Conservation (phyloP, 2,329 filamentous ascomycete genomes). For the Aspergillus piperis region DNA sequence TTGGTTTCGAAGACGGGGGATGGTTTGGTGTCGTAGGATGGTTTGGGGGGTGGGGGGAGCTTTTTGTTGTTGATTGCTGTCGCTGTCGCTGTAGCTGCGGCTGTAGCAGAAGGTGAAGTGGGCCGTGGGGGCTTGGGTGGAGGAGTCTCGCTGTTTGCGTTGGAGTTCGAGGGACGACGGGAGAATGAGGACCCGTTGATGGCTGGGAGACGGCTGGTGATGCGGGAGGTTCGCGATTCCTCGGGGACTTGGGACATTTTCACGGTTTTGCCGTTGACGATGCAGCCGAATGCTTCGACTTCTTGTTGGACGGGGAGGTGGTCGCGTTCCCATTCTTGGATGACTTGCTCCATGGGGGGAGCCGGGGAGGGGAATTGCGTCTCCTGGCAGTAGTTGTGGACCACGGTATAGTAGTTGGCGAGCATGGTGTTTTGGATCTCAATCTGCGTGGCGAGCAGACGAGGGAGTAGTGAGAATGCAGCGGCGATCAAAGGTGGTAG, state of each 20-base stretch:
- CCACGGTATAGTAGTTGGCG: conserved; percentile 73
- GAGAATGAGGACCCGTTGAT: not conserved
- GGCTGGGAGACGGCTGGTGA: conserved; percentile 43
- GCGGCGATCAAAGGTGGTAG: conserved; percentile 72
- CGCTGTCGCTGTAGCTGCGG: too few relatives aligned
- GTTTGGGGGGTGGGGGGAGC: conserved; percentile 22
- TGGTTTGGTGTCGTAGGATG: conserved; percentile 11
- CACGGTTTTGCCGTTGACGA: conserved; percentile 66
- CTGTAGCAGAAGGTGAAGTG: conserved; percentile 7
- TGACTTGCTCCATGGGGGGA: conserved; percentile 70
- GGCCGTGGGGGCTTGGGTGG: conserved; percentile 16
- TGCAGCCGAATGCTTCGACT: conserved; percentile 64
- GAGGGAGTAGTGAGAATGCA: conserved; percentile 72
- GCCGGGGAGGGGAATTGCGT: conserved; percentile 70
- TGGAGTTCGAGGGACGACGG: conserved; percentile 33
- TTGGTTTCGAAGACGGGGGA: conserved; percentile 11
- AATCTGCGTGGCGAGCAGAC: conserved; percentile 69
- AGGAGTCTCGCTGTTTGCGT: conserved; percentile 35
- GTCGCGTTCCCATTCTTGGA: conserved; percentile 64
- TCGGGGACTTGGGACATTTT: conserved; percentile 13
- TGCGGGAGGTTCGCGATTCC: conserved; percentile 36
- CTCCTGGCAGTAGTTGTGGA: conserved; percentile 72
- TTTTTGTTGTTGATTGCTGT: not conserved
- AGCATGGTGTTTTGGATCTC: conserved; percentile 76
- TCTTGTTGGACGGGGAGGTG: conserved; percentile 67